Percentiles rank a stretch among this genome's conserved stretches.
phyloP scores from a whole-genome alignment of 2,329 filamentous ascomycete genomes.

The Aspergillus tubingensis region DNA sequence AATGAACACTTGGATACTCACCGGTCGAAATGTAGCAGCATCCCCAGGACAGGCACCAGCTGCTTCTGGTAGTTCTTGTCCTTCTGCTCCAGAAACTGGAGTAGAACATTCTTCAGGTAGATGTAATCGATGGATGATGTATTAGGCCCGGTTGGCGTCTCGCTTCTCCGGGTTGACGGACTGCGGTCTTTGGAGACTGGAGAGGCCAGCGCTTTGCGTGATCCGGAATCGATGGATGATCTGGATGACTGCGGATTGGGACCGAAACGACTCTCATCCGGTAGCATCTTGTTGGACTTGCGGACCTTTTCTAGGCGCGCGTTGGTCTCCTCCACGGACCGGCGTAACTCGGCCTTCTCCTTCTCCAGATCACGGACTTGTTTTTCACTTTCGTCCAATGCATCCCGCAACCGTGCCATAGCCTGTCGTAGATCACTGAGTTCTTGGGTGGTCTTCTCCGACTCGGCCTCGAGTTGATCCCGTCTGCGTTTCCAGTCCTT shows the following conservation, averaged over 20 bases:
- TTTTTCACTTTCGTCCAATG: conserved; percentile 83
- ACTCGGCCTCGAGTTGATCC: conserved; percentile 72
- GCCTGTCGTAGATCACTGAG: conserved; percentile 73
- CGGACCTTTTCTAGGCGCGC: conserved; percentile 76
- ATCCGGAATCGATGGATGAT: conserved; percentile 60
- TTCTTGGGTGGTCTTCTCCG: conserved; percentile 71
- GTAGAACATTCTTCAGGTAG: conserved; percentile 66
- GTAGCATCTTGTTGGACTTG: conserved; percentile 64
- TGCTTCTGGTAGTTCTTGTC: conserved; percentile 70
- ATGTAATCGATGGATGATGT: conserved; percentile 57
- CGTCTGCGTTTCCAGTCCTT: conserved; percentile 72
- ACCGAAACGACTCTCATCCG: conserved; percentile 58
- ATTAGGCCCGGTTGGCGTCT: conserved; percentile 39
- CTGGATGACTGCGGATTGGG: conserved; percentile 55
- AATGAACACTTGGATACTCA: conserved; percentile 36
- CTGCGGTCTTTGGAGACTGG: conserved; percentile 46
- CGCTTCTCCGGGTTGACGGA: conserved; percentile 35
- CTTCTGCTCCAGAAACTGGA: conserved; percentile 67
- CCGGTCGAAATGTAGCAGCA: conserved; percentile 67
- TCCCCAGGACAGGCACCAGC: conserved; percentile 65
- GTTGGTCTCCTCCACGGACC: conserved; percentile 75
- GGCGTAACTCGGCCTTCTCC: conserved; percentile 74
- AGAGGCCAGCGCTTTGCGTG: conserved; percentile 49
- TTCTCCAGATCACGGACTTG: conserved; percentile 82
- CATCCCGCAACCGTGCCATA: conserved; percentile 74